Evolutionary conservation across 768 basidiomycete species (phyloP).

Genomic region (Lentinus brumalis): DNA sequence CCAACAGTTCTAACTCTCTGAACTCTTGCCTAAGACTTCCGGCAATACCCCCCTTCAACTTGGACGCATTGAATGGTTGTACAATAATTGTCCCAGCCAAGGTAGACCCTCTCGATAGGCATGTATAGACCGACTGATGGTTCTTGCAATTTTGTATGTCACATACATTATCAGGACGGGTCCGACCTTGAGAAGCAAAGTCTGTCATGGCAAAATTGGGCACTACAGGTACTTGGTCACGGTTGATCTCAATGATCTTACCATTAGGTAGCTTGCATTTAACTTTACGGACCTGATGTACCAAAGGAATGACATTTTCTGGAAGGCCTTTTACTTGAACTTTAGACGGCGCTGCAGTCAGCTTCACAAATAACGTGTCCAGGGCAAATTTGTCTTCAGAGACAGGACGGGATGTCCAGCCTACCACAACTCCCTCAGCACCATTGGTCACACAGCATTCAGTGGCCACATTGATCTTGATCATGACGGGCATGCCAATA

Average conservation of each 20-base stretch:
- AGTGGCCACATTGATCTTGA: constrained; percentile 1
- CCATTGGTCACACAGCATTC: too few species aligned
- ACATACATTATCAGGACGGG: constrained; percentile 16
- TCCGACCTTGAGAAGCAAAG: constrained; percentile 26
- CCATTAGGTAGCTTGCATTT: constrained; percentile 19
- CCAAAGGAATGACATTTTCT: constrained; percentile 26
- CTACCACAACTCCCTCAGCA: constrained; percentile 25
- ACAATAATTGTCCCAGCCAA: constrained; percentile 23
- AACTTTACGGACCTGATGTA: background rate
- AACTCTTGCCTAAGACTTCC: constrained; percentile 23
- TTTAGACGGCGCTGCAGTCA: constrained; percentile 7
- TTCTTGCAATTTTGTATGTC: constrained; percentile 17
- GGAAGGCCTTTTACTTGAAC: constrained; percentile 24
- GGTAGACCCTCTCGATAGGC: constrained; percentile 20
- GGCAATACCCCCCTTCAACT: constrained; percentile 14
- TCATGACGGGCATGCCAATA: constrained; percentile 6
- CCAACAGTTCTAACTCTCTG: constrained; percentile 36
- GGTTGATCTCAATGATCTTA: background rate
- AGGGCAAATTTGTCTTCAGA: constrained; percentile 7
- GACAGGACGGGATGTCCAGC: constrained; percentile 11
- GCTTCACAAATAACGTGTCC: constrained; percentile 26
- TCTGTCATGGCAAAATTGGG: constrained; percentile 33
- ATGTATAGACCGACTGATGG: constrained; percentile 27
- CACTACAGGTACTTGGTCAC: constrained; percentile 20
- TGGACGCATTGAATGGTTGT: constrained; percentile 14